Conservation (phyloP, 73 alveolate genomes). For the Paramecium tetraurelia region DNA sequence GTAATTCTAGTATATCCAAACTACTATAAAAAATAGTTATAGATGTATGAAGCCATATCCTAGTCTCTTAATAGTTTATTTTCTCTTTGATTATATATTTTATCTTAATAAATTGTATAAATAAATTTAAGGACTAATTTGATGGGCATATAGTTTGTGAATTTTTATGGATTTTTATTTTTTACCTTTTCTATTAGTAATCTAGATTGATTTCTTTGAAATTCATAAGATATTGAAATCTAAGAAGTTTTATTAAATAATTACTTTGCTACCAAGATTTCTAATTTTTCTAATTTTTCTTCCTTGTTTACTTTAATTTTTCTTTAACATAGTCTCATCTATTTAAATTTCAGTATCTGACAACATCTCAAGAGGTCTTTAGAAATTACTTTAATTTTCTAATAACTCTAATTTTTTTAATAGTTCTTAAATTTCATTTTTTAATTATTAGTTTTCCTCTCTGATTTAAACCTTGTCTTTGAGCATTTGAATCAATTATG, state of each 20-base stretch:
- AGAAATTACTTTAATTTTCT: not conserved
- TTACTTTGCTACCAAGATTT: not conserved
- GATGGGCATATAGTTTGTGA: conserved; percentile 39
- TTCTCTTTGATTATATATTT: conserved; percentile 1
- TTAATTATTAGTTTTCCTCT: not conserved
- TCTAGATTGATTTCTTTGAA: conserved; percentile 8
- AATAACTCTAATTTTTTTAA: not conserved
- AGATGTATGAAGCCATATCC: conserved; percentile 43
- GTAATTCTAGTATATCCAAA: conserved; percentile 53
- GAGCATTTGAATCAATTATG: not conserved
- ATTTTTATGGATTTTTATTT: conserved; percentile 16
- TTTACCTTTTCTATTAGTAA: conserved; percentile 24
- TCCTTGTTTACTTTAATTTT: not conserved
- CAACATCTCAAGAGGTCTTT: not conserved
- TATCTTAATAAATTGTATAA: conserved; percentile 24
- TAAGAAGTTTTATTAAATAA: not conserved
- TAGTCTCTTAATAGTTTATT: conserved; percentile 36
- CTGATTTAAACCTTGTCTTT: not conserved
- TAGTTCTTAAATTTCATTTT: not conserved
- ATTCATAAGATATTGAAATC: conserved; percentile 28
- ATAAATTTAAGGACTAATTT: conserved; percentile 46
- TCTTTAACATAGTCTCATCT: not conserved
- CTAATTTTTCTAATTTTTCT: not conserved
- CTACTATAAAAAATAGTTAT: conserved; percentile 28
- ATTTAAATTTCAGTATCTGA: not conserved